Conservation (phyloP, 2,329 filamentous ascomycete genomes). For the Cladosporium sp. region DNA sequence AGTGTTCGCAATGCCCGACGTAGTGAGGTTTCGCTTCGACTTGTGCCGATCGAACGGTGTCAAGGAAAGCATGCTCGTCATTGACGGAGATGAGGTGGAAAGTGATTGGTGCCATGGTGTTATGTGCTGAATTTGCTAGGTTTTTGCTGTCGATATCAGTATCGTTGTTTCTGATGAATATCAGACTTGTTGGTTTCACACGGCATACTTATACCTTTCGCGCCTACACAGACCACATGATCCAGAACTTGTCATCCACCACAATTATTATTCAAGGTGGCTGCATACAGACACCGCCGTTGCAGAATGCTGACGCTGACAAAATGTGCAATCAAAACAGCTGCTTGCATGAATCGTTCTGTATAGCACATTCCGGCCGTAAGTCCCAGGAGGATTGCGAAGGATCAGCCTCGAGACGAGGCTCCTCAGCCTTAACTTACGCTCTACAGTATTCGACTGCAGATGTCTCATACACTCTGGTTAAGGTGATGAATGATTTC, state of each 20-base stretch:
- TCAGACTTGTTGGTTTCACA: not conserved
- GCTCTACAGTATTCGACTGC: not conserved
- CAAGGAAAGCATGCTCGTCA: constrained; percentile 16
- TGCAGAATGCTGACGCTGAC: not conserved
- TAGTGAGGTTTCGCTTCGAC: constrained; percentile 19
- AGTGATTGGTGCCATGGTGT: constrained; percentile 27
- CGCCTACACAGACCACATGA: not conserved
- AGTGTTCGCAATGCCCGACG: constrained; percentile 26
- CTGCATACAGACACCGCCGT: not conserved
- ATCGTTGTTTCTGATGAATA: not conserved
- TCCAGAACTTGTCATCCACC: not conserved
- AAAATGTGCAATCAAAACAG: not conserved
- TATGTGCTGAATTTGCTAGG: not conserved
- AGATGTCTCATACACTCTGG: not conserved
- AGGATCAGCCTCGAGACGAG: constrained; percentile 14
- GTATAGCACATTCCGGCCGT: not conserved
- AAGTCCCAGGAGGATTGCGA: constrained; percentile 2
- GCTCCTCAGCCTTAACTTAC: not conserved
- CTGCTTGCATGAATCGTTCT: not conserved
- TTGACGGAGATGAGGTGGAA: constrained; percentile 23
- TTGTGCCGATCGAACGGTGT: constrained; percentile 5
- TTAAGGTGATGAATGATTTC: not conserved
- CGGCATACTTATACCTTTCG: not conserved
- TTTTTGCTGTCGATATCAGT: not conserved
- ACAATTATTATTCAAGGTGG: not conserved